Evolutionary conservation across 1,139 yeast genomes (phyloP), one percentile per base, ranked within the genome.

Genomic region (Scheffersomyces titani): DNA sequence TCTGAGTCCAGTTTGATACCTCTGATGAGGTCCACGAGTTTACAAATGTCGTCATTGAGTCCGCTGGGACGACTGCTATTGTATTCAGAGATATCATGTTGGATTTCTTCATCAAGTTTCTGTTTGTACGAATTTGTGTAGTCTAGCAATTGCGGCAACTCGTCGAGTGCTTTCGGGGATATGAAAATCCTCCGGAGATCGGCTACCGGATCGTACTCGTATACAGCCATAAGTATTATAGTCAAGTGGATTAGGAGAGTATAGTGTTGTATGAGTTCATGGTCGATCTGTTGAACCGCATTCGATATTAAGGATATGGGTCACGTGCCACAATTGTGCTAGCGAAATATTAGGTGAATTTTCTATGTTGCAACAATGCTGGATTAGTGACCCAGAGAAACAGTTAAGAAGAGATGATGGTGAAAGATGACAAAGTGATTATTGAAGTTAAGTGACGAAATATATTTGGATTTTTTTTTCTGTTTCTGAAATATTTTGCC

Each of bases 91-190:
- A 76, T 70, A 30, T 74, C 72, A 11, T 65, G 56, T 6, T 63
- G 58, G 49, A 87, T 80, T 51, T 81, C 77, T 11, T 63, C 55
- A 56, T 80, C 81, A 36, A 89, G 65, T 49, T 76, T 75, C 4
- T 69, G 56, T 60, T 86, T 85, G 70, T 87, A 86, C 1, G 67
- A 57, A 54, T 78, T 74, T 11, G 70, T 68, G 56, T 75, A 71
- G 6, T 67, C 63, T 19, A 86, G 66, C 51, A 85, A 65, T 13
- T 73, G 70, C 16, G 87, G 86, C 13, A 88, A 66, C 44, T 82
- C 84, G 0, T 70, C 66, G 49, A 87, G 69, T 2, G 83, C 67
- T 1, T 75, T 73, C 3, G 85, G 82, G 2, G 80, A 68, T 44
- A 71, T 70, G 60, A 83, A 78, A 51, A 83, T 63, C 52, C 70